Conservation (phyloP, 345 rosid genomes). For the Diplotaxis tenuifolia region DNA sequence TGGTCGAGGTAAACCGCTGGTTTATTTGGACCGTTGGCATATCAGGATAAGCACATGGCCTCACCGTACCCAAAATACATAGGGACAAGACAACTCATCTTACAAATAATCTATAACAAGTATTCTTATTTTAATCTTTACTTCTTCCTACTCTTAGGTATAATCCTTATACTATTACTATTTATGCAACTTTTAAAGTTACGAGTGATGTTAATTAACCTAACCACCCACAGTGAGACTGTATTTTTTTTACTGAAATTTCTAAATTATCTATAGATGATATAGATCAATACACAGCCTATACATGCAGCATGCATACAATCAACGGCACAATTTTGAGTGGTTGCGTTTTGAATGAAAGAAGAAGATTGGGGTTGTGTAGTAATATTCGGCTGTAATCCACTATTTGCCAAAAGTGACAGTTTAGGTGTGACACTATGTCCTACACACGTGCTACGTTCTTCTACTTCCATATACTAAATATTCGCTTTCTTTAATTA, state of each 20-base stretch:
- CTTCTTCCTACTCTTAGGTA: neutral
- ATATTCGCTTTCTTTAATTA: neutral
- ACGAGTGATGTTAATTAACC: neutral
- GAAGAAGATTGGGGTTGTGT: constrained; percentile 3
- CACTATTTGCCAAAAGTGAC: constrained; percentile 34
- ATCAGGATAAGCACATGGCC: constrained; percentile 36
- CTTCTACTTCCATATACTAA: constrained; percentile 15
- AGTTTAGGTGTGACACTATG: constrained; percentile 22
- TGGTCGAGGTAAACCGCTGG: constrained; percentile 36
- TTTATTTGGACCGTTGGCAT: constrained; percentile 29
- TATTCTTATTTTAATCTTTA: neutral
- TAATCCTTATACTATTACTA: neutral
- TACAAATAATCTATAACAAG: neutral
- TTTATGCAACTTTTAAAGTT: neutral
- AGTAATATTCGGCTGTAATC: constrained; percentile 35
- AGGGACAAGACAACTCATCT: constrained; percentile 16
- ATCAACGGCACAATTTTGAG: neutral
- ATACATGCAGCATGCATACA: constrained; percentile 4
- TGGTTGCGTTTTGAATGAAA: constrained; percentile 11
- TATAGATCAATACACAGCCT: neutral
- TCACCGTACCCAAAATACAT: constrained; percentile 15
- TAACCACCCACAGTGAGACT: neutral
- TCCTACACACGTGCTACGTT: constrained; percentile 37
- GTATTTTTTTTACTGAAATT: neutral
- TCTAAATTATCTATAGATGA: neutral